Evolutionary conservation across 1,284 basidiomycete genomes (phyloP).

Genomic region (Malassezia globosa): DNA sequence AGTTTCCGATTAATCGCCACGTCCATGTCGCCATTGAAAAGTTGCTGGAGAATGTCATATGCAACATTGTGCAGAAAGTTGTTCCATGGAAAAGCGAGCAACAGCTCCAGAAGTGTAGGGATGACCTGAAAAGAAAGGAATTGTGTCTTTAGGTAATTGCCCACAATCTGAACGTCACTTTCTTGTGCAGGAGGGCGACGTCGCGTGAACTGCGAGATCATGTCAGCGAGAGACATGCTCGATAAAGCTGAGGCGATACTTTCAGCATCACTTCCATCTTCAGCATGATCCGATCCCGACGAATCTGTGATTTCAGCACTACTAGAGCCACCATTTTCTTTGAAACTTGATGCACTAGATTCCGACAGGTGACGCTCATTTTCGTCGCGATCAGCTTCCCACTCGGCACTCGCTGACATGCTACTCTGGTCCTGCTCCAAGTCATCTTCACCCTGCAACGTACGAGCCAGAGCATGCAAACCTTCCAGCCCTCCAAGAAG

Average conservation of each 20-base stretch:
- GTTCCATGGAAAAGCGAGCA: conserved; percentile 94
- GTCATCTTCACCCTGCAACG: conserved; percentile 34
- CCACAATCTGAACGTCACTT: conserved; percentile 13
- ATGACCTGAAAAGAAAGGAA: conserved; percentile 41
- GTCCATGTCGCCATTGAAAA: conserved; percentile 71
- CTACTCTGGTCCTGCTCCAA: conserved; percentile 13
- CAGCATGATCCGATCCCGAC: not conserved
- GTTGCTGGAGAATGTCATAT: conserved; percentile 91
- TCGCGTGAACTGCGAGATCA: conserved; percentile 26
- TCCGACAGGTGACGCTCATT: not conserved
- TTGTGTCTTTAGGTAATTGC: conserved; percentile 39
- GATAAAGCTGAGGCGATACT: conserved; percentile 34
- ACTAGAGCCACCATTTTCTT: no score
- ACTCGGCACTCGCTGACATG: not conserved
- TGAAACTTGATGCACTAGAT: not conserved
- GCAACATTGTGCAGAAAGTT: conserved; percentile 96
- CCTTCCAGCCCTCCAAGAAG: conserved; percentile 44
- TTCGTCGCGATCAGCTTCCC: not conserved
- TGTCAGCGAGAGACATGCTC: conserved; percentile 34
- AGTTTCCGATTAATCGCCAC: conserved; percentile 37
- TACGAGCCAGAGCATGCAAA: conserved; percentile 38
- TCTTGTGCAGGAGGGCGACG: conserved; percentile 19
- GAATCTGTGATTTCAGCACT: not conserved
- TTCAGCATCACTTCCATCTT: conserved; percentile 17
- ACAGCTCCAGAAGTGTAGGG: conserved; percentile 51